Evolutionary conservation across 2,329 filamentous ascomycete species (phyloP), one percentile per base, ranked within the genome.

Genomic region (Helminthosporium solani): DNA sequence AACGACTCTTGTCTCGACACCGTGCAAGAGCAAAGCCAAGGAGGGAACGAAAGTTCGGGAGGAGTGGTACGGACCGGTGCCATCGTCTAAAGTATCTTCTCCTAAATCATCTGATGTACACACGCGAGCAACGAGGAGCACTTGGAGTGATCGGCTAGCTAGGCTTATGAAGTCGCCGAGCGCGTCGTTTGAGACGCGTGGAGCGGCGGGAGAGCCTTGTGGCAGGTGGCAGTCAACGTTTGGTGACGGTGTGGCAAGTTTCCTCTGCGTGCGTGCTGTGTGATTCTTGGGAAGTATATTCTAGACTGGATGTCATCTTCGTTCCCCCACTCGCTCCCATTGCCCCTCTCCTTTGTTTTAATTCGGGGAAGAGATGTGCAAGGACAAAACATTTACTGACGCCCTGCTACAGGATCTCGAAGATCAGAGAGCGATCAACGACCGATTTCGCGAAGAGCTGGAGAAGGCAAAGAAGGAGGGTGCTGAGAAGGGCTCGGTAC

Each of bases 401-500:
- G 33, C 19, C 33, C 14, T 14, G 12, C 14, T 28, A 39, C 49
- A 69, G 67, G 66, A 69, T 35, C 60, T 70, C 19, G 49, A 63
- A 52, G 62, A 61, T n/a, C 60, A 64, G 47, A 44, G 54, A 49
- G 50, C 49, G 9, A 36, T 53, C 14, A 64, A 57, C 42, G 49
- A 50, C 28, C 49, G 47, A 12, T 47, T 70, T 16, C 61, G 61
- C 33, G 54, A 57, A 33, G 57, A 70, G 43, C 59, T 70, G 25
- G 64, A 67, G 43, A 58, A 57, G 28, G 60, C 62, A 18, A 65
- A 64, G 58, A 61, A 62, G 41, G 67, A 70, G 38, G 59, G 52
- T 9, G 56, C 56, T 19, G 65, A 67, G 47, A 68, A 67, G 57
- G 63, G 66, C 49, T 70, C 67, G 52, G 67, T 70, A 58, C 15